phyloP scores from a whole-genome alignment of 1,284 basidiomycete species.

The Hortiboletus rubellus region DNA sequence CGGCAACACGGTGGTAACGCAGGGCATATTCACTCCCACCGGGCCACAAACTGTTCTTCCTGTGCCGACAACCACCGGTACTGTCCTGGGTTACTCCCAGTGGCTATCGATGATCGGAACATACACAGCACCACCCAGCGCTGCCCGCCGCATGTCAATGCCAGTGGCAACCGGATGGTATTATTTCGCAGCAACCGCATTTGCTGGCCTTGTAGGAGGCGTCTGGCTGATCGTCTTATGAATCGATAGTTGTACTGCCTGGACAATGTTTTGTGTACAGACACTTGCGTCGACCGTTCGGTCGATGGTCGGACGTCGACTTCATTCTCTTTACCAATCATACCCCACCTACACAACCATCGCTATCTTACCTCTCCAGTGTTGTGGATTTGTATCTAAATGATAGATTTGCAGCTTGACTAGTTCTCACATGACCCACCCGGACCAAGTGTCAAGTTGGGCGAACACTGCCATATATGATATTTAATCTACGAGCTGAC shows the following conservation, averaged over 20 bases:
- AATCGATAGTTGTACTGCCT: slow-evolving; percentile 4
- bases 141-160: slow-evolving; percentile 23
- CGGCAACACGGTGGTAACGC: slow-evolving; percentile 48
- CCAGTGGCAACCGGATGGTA: slow-evolving; percentile 32
- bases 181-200: slow-evolving; percentile 28
- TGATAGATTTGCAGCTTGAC: slow-evolving; percentile 8
- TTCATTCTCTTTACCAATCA: not conserved
- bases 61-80: slow-evolving; percentile 45
- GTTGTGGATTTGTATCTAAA: slow-evolving; percentile 12
- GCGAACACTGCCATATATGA: not conserved
- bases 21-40: slow-evolving; percentile 59
- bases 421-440: slow-evolving; percentile 4
- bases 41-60: slow-evolving; percentile 44
- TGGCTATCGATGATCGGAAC: slow-evolving; percentile 51
- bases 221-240: slow-evolving; percentile 34
- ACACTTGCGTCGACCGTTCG: not conserved
- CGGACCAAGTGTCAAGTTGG: too few relatives aligned
- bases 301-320: not conserved
- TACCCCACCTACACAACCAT: slow-evolving; percentile 21
- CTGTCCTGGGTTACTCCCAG: slow-evolving; percentile 52
- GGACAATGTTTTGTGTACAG: slow-evolving; percentile 11
- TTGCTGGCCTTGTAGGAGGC: slow-evolving; percentile 36
- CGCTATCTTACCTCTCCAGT: slow-evolving; percentile 8
- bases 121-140: slow-evolving; percentile 35
- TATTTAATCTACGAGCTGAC: not conserved